These are phyloP conservation scores for Ilex aquifolium DNA, from an alignment of 257 asterid genomes.

Conservation along the genomic window DNA sequence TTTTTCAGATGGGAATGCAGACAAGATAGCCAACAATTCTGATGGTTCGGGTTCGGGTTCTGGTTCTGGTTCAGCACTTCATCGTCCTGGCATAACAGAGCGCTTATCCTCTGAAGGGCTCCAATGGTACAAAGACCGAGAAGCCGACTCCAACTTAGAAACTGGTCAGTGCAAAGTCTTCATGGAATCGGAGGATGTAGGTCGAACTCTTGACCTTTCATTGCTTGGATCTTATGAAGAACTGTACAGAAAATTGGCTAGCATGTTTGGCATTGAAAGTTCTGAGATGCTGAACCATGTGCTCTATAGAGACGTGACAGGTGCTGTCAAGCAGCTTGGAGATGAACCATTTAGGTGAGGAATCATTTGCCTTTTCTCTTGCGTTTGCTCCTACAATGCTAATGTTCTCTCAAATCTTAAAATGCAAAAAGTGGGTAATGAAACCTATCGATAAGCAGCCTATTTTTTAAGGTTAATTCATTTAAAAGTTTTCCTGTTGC, in stretches of 20 bases:
- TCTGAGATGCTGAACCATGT: conserved; percentile 52
- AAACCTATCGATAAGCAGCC: neutral
- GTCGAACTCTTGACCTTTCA: conserved; percentile 71
- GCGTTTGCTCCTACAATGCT: neutral
- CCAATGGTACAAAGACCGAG: conserved; percentile 9
- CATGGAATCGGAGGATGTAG: conserved; percentile 77
- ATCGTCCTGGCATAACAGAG: conserved; percentile 31
- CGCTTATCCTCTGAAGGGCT: conserved; percentile 32
- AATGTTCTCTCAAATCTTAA: neutral
- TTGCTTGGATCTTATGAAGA: conserved; percentile 61
- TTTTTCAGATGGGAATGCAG: conserved; percentile 43
- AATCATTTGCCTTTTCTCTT: neutral
- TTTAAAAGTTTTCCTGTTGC: neutral
- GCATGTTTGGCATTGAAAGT: conserved; percentile 46
- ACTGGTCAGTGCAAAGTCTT: conserved; percentile 74
- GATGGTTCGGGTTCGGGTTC: conserved; percentile 58
- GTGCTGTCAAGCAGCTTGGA: conserved; percentile 51
- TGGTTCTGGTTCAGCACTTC: conserved; percentile 35
- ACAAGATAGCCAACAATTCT: conserved; percentile 34
- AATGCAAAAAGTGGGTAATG: too few relatives aligned
- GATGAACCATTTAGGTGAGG: conserved; percentile 62
- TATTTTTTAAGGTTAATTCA: neutral
- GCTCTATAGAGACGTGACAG: conserved; percentile 47
- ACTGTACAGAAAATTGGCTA: conserved; percentile 43
- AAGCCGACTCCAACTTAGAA: conserved; percentile 35